Evolutionary conservation across 1,284 basidiomycete species (phyloP), one percentile per base, ranked within the genome.

Genomic region (Neonothopanus nambi): DNA sequence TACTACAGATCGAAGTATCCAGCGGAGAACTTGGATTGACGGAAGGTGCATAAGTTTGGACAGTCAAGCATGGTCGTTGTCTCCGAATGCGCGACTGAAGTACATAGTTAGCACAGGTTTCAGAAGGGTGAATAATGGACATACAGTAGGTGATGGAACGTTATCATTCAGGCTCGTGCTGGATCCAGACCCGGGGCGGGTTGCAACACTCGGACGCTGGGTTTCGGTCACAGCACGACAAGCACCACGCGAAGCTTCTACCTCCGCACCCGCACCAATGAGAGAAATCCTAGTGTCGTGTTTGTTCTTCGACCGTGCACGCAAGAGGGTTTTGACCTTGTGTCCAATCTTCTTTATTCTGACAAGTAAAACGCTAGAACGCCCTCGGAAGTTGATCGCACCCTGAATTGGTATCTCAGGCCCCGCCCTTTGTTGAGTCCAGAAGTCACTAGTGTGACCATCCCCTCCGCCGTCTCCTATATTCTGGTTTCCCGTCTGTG

Each of bases 41-140:
- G 12, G 55, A 26, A n/a, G 59, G 52, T 11, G 50, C 40, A 35
- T 57, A 60, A 13, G 59, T 63, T 30, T 60, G 54, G 3, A 58
- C 36, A 6, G 55, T 54, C 18, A 60, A 45, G 30, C 53, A 57
- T 30, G 57, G 58, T 18, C 57, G 51, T 24, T 38, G 49, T 46
- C 47, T 63, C 41, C 46, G 43, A 28, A 47, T 9, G 15, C 41
- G 58, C 30, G 35, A 41, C 43, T 40, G 35, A 17, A 20, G 39
- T 20, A 26, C 21, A 41, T 13, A 17, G 42, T 37, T 43, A 23
- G 20, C 40, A 39, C 15, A 26, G n/a, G 8, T 20, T 8, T 20
- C 20, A 33, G 4, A 24, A 11, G 23, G 38, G 11, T 26, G 40
- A 20, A 37, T 35, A 26, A 24, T 56, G 13, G 30, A 33, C 8